Conservation (phyloP, 1,284 basidiomycete genomes). For the Malassezia obtusa region DNA sequence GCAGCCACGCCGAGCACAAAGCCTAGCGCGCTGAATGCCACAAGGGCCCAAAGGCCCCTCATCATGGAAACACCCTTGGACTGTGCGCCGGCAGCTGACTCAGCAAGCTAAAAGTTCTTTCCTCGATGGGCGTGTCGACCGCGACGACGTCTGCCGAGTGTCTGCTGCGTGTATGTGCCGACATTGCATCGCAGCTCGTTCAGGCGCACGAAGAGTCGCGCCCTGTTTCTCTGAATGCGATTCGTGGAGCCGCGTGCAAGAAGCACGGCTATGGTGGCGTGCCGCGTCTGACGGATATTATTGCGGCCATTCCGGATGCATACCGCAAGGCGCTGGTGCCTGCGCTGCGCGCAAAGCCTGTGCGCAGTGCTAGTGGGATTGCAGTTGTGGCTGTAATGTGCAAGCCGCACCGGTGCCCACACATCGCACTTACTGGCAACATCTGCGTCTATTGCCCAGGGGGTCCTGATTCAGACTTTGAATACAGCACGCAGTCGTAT, state of each 20-base stretch:
- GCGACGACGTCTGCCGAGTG: conserved; percentile 64
- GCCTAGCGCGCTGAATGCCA: neutral
- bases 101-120: neutral
- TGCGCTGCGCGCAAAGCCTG: conserved; percentile 83
- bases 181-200: conserved; percentile 87
- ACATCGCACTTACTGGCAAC: conserved; percentile 99
- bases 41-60: neutral
- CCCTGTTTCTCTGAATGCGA: conserved; percentile 70
- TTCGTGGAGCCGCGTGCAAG: conserved; percentile 79
- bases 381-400: conserved; percentile 99
- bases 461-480: conserved; percentile 97
- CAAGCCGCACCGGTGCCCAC: conserved; percentile 97
- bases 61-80: neutral
- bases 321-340: conserved; percentile 85
- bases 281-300: conserved; percentile 90
- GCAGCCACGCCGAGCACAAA: neutral
- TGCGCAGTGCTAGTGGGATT: conserved; percentile 93
- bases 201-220: conserved; percentile 63
- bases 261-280: conserved; percentile 76
- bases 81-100: neutral
- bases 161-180: conserved; percentile 80
- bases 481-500: conserved; percentile 94
- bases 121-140: conserved; percentile 8
- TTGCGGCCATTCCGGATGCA: conserved; percentile 94
- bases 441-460: conserved; percentile 99